A percentile compares a stretch with the other conserved stretches of the same genome.
Conservation (phyloP, 2,329 filamentous ascomycete species). For the Aspergillus fumigatiaffinis region DNA sequence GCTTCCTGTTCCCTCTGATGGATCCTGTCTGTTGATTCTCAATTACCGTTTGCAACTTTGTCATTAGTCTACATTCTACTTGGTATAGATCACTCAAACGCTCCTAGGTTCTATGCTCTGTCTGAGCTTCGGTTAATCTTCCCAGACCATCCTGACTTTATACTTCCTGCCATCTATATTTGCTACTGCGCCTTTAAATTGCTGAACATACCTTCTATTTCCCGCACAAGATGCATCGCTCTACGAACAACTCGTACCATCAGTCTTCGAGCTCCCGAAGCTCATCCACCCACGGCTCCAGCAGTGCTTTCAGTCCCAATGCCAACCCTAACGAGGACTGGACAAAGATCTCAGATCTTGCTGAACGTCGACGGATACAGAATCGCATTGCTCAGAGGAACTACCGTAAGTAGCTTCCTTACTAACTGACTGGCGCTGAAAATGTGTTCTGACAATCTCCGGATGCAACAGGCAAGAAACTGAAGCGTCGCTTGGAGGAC, state of each 20-base stretch:
- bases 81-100: background rate
- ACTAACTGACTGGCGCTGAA: background rate
- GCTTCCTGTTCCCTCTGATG: constrained; percentile 9
- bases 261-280: constrained; percentile 53
- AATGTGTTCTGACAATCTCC: background rate
- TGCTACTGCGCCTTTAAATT: background rate
- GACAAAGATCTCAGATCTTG: constrained; percentile 98
- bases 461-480: constrained; percentile 54
- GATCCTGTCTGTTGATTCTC: constrained; percentile 7
- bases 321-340: constrained; percentile 97
- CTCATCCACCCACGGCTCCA: constrained; percentile 70
- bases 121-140: background rate
- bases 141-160: background rate
- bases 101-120: background rate
- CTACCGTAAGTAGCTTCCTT: constrained; percentile 65
- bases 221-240: constrained; percentile 30
- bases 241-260: constrained; percentile 24
- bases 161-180: background rate
- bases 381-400: constrained; percentile 97
- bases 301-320: constrained; percentile 90
- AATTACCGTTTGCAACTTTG: background rate
- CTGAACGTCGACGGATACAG: constrained; percentile 89
- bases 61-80: background rate
- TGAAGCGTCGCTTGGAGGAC: constrained; percentile 64
- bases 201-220: background rate